Conservation (phyloP, 2,329 filamentous ascomycete species). For the Phialophora macrospora region DNA sequence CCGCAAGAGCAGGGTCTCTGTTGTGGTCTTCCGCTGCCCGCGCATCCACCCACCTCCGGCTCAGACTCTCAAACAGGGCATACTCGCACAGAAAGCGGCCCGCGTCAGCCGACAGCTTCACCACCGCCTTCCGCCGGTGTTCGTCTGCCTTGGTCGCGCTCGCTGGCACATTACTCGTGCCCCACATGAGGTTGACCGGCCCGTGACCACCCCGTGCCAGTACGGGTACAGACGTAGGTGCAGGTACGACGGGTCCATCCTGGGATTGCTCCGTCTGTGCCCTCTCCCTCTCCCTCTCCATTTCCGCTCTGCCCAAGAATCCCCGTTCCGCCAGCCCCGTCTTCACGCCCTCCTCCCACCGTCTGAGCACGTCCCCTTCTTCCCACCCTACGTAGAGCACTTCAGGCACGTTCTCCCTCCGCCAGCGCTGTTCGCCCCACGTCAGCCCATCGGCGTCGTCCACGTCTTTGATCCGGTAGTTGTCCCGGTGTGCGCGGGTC, state of each 20-base stretch:
- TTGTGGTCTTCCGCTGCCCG: not conserved
- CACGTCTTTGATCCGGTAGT: constrained; percentile 73
- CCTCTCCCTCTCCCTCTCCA: constrained; percentile 1
- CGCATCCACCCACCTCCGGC: constrained; percentile 31
- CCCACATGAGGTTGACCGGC: constrained; percentile 22
- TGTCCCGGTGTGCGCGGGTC: constrained; percentile 70
- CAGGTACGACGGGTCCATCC: not conserved
- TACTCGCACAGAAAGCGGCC: constrained; percentile 79
- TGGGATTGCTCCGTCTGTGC: not conserved
- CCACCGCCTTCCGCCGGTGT: constrained; percentile 41
- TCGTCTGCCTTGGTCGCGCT: constrained; percentile 20
- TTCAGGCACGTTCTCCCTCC: constrained; percentile 54
- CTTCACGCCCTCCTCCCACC: constrained; percentile 57
- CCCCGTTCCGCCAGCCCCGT: constrained; percentile 22
- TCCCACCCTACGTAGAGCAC: constrained; percentile 63
- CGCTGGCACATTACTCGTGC: constrained; percentile 14
- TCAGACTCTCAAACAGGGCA: constrained; percentile 65
- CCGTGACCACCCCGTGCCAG: constrained; percentile 2
- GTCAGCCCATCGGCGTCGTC: constrained; percentile 57
- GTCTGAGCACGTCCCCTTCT: constrained; percentile 59
- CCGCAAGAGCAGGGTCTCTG: not conserved
- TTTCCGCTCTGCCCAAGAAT: constrained; percentile 19
- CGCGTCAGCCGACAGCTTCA: constrained; percentile 69
- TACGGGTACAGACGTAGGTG: not conserved
- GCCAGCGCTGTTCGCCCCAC: constrained; percentile 58